Conservation (phyloP, 129 eudicot species). For the Silybum marianum region DNA sequence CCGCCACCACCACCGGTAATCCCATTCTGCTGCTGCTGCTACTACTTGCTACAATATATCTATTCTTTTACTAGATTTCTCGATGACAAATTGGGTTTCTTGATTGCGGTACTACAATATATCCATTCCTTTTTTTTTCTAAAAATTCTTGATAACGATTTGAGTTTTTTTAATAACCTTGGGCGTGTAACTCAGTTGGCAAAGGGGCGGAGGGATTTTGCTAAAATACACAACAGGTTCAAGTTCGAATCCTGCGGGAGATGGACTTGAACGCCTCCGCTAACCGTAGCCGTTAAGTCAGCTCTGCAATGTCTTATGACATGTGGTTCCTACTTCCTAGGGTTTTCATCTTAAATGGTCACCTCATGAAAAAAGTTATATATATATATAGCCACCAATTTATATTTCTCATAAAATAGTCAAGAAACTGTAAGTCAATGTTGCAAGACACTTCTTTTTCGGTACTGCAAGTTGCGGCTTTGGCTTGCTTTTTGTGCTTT, state of each 20-base stretch:
- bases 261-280: background rate
- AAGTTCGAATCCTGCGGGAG: background rate
- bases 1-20: background rate
- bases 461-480: no score
- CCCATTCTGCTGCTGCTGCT: background rate
- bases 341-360: no score
- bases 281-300: background rate
- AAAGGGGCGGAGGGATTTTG: background rate
- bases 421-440: no score
- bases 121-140: background rate
- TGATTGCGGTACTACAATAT: background rate
- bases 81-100: background rate
- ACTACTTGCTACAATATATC: background rate
- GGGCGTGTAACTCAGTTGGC: background rate
- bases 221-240: background rate
- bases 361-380: no score
- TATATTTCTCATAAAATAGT: no score
- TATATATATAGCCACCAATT: no score
- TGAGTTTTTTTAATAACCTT: background rate
- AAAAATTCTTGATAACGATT: background rate
- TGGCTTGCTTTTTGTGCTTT: no score
- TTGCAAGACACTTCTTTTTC: no score
- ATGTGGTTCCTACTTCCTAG: background rate
- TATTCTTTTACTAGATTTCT: background rate
- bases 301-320: background rate